phyloP scores from a whole-genome alignment of 805 yeast species.

The Saturnispora halmiae region DNA sequence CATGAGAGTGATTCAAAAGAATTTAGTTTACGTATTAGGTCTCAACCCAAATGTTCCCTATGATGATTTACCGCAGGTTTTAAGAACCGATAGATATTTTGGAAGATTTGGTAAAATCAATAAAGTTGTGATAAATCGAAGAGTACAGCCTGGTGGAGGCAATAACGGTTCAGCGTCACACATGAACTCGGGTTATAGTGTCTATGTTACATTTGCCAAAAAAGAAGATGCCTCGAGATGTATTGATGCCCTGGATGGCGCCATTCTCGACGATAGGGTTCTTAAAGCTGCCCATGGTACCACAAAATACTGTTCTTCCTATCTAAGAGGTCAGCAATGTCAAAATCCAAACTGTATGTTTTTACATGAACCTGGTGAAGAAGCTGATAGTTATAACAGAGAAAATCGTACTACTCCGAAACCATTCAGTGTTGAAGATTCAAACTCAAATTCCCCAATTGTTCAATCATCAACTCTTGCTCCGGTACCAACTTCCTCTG shows the following conservation, averaged over 20 bases:
- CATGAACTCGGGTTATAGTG: slow-evolving; percentile 74
- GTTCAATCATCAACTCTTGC: slow-evolving; percentile 15
- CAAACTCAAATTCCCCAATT: slow-evolving; percentile 24
- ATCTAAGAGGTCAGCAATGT: slow-evolving; percentile 88
- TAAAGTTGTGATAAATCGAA: slow-evolving; percentile 86
- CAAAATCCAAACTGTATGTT: slow-evolving; percentile 99
- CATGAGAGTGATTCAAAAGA: slow-evolving; percentile 96
- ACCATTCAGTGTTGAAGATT: not conserved
- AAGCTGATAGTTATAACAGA: slow-evolving; percentile 92
- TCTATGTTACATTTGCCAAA: slow-evolving; percentile 84
- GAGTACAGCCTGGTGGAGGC: slow-evolving; percentile 39
- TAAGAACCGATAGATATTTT: slow-evolving; percentile 86
- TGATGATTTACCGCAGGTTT: slow-evolving; percentile 73
- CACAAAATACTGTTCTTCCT: slow-evolving; percentile 95
- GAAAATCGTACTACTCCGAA: slow-evolving; percentile 29
- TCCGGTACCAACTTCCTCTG: slow-evolving; percentile 1
- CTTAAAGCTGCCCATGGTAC: slow-evolving; percentile 97
- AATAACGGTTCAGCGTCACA: slow-evolving; percentile 25
- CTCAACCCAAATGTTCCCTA: slow-evolving; percentile 79
- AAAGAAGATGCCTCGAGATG: slow-evolving; percentile 95
- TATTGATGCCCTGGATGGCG: slow-evolving; percentile 86
- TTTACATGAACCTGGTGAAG: slow-evolving; percentile 98
- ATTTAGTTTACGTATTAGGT: slow-evolving; percentile 92
- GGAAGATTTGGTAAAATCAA: slow-evolving; percentile 97
- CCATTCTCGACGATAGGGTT: slow-evolving; percentile 82